A percentile compares a stretch with the other conserved stretches of the same genome.
phyloP scores from a whole-genome alignment of 1,139 yeast species.

The Blastobotrys petasosporus region DNA sequence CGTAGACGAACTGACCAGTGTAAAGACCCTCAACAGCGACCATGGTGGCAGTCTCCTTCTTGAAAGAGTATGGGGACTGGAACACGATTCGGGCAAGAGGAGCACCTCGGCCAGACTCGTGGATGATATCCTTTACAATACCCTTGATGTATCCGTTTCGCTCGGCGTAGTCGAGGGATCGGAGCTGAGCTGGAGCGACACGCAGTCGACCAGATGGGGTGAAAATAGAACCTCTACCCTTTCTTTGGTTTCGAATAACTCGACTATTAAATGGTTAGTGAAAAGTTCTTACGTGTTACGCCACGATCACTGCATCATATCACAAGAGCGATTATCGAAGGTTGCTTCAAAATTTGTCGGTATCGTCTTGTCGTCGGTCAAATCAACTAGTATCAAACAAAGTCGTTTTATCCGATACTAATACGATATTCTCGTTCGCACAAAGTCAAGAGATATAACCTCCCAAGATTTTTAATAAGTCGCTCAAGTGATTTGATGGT shows the following conservation, averaged over 20 bases:
- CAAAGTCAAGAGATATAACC: too few relatives aligned
- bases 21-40: slow-evolving; percentile 99
- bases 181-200: slow-evolving; percentile 99
- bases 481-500: too few relatives aligned
- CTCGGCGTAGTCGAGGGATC: slow-evolving; percentile 99
- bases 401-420: too few relatives aligned
- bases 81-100: slow-evolving; percentile 98
- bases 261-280: slow-evolving; percentile 48
- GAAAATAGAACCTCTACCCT: slow-evolving; percentile 99
- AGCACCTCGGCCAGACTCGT: slow-evolving; percentile 99
- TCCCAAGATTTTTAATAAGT: too few relatives aligned
- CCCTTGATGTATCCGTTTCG: slow-evolving; percentile 99
- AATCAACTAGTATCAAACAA: too few relatives aligned
- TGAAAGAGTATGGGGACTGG: slow-evolving; percentile 99
- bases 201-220: slow-evolving; percentile 99
- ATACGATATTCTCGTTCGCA: too few relatives aligned
- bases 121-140: slow-evolving; percentile 96
- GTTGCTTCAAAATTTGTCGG: too few relatives aligned
- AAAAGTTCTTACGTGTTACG: too few relatives aligned
- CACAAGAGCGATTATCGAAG: too few relatives aligned
- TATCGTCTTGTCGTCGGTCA: too few relatives aligned
- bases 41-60: slow-evolving; percentile 95
- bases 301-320: too few relatives aligned
- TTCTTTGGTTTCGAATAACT: slow-evolving; percentile 99
- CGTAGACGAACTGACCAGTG: slow-evolving; percentile 98